phyloP scores from a whole-genome alignment of 495 filamentous ascomycete species.

The Copromyces sp. region DNA sequence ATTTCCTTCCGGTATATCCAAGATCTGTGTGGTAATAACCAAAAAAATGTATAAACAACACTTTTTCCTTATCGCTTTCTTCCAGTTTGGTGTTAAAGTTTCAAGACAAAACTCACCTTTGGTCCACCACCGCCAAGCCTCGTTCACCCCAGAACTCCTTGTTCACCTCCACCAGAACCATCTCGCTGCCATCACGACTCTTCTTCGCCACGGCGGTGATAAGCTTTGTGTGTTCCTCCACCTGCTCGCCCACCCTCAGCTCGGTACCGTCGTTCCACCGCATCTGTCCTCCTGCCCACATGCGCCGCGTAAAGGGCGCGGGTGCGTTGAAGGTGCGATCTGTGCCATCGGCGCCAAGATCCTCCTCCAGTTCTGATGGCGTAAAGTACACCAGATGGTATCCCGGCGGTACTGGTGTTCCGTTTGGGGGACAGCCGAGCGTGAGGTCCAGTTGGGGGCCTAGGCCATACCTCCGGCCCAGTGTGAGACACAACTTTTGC shows the following conservation, averaged over 20 bases:
- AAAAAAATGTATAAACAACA: not conserved
- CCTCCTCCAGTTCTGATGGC: conserved; percentile 37
- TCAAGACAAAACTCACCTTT: conserved; percentile 26
- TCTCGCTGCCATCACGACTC: conserved; percentile 43
- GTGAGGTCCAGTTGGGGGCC: conserved; percentile 11
- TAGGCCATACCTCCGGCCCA: conserved; percentile 33
- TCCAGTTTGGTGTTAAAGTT: not conserved
- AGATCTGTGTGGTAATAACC: conserved; percentile 26
- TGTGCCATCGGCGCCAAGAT: conserved; percentile 50
- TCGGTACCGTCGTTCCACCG: conserved; percentile 24
- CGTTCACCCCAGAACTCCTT: conserved; percentile 45
- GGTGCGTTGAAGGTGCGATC: conserved; percentile 50
- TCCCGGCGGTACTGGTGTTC: conserved; percentile 42
- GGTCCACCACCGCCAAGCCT: conserved; percentile 44
- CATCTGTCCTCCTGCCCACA: conserved; percentile 60
- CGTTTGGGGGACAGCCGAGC: conserved; percentile 15
- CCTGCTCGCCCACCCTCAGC: conserved; percentile 37
- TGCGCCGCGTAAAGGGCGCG: conserved; percentile 50
- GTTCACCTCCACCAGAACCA: conserved; percentile 56
- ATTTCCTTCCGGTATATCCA: conserved; percentile 51
- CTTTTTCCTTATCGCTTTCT: not conserved
- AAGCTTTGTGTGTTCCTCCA: conserved; percentile 48
- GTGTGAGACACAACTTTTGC: conserved; percentile 43
- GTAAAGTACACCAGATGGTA: conserved; percentile 57
- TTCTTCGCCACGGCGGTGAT: conserved; percentile 43